Percentiles rank a stretch among this genome's conserved stretches.
phyloP scores from a whole-genome alignment of 768 basidiomycete genomes.

The Suillus clintonianus region DNA sequence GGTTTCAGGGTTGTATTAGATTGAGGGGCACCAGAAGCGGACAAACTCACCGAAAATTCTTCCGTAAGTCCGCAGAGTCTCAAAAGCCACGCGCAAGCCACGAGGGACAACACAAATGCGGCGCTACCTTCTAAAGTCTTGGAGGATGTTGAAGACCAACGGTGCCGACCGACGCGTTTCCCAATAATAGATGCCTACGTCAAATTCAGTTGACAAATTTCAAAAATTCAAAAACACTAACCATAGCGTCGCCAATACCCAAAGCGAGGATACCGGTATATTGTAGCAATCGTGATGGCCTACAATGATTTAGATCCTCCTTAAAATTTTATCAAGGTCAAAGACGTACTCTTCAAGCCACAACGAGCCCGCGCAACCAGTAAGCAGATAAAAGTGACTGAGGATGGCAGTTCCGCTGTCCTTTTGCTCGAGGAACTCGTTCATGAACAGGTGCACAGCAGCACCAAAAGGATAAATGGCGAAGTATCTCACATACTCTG shows the following conservation, averaged over 20 bases:
- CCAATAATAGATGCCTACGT: slow-evolving; percentile 89
- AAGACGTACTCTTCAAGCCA: slow-evolving; percentile 81
- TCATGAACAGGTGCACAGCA: slow-evolving; percentile 91
- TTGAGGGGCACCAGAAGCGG: slow-evolving; percentile 8
- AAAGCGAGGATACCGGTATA: slow-evolving; percentile 88
- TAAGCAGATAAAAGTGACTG: slow-evolving; percentile 96
- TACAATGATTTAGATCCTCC: slow-evolving; percentile 21
- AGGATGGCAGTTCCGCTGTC: slow-evolving; percentile 95
- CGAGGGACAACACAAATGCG: slow-evolving; percentile 76
- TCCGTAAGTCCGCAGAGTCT: slow-evolving; percentile 71
- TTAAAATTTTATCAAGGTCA: not conserved
- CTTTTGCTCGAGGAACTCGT: slow-evolving; percentile 94
- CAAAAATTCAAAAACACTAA: slow-evolving; percentile 35
- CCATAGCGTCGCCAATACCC: slow-evolving; percentile 93
- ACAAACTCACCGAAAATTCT: slow-evolving; percentile 70
- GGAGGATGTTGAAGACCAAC: slow-evolving; percentile 81
- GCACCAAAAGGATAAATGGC: slow-evolving; percentile 97
- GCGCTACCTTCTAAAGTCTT: slow-evolving; percentile 93
- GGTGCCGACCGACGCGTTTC: slow-evolving; percentile 73
- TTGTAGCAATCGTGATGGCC: slow-evolving; percentile 52
- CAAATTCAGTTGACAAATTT: not conserved
- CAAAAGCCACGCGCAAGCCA: slow-evolving; percentile 68
- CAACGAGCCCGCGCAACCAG: slow-evolving; percentile 89
- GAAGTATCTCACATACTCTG: slow-evolving; percentile 98
- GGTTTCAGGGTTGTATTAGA: slow-evolving; percentile 18